Evolutionary conservation across 2,329 filamentous ascomycete genomes (phyloP).

Genomic region (Lachnellula suecica): DNA sequence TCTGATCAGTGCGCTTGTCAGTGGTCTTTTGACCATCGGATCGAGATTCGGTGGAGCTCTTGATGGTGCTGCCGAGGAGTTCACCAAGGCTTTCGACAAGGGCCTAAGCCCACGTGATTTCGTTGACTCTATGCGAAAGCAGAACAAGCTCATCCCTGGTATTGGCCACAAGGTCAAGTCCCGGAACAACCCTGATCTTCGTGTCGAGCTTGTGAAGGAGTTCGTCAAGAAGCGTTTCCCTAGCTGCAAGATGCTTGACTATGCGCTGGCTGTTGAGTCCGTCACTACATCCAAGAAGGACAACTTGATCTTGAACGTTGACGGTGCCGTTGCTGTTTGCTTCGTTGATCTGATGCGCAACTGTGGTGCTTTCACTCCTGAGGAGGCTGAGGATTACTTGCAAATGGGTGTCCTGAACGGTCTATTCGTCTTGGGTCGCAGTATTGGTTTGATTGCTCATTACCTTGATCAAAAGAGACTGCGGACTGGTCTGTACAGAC

Average conservation of each 20-base stretch:
- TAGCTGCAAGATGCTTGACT: slow-evolving; percentile 96
- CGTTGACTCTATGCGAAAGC: slow-evolving; percentile 97
- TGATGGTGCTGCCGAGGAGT: slow-evolving; percentile 96
- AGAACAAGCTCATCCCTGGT: slow-evolving; percentile 99
- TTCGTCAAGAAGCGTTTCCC: slow-evolving; percentile 98
- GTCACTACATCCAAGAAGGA: slow-evolving; percentile 99
- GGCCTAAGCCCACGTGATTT: slow-evolving; percentile 97
- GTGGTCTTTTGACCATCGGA: slow-evolving; percentile 96
- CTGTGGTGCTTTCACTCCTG: slow-evolving; percentile 92
- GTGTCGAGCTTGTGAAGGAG: slow-evolving; percentile 99
- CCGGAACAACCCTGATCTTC: slow-evolving; percentile 98
- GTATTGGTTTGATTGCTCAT: slow-evolving; percentile 98
- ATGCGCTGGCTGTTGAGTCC: slow-evolving; percentile 94
- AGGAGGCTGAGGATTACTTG: slow-evolving; percentile 99
- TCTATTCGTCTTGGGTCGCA: slow-evolving; percentile 95
- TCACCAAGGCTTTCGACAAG: slow-evolving; percentile 97
- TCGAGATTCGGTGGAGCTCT: slow-evolving; percentile 98
- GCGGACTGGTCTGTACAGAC: slow-evolving; percentile 96
- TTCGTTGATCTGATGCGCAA: slow-evolving; percentile 97
- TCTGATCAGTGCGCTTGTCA: slow-evolving; percentile 90
- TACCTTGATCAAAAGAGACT: slow-evolving; percentile 99
- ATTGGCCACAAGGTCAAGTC: slow-evolving; percentile 99
- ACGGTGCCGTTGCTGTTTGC: slow-evolving; percentile 97
- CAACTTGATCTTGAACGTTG: slow-evolving; percentile 99
- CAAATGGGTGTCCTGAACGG: slow-evolving; percentile 99